Evolutionary conservation across 2,329 filamentous ascomycete species (phyloP).

Genomic region (Pseudofabraea citricarpa): DNA sequence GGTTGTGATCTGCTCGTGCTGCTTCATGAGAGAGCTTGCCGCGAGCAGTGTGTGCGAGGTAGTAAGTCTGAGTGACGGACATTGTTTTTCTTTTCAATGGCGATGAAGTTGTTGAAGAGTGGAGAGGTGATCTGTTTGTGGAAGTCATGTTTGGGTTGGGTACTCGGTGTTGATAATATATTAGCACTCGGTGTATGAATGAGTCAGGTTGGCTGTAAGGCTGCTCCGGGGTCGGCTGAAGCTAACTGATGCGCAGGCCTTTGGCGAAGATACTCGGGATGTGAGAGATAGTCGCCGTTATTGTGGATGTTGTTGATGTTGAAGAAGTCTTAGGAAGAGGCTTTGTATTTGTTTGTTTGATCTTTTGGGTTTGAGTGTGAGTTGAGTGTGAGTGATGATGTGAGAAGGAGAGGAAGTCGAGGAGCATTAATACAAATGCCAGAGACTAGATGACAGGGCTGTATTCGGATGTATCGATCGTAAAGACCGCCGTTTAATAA

Average conservation of each 20-base stretch:
- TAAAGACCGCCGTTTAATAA: too few relatives aligned
- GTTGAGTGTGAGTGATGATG: neutral
- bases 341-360: neutral
- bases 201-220: slow-evolving; percentile 16
- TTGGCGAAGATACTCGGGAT: neutral
- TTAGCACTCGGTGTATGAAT: slow-evolving; percentile 10
- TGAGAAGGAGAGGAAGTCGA: neutral
- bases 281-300: neutral
- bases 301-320: neutral
- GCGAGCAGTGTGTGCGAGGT: slow-evolving; percentile 92
- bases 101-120: slow-evolving; percentile 13
- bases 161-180: slow-evolving; percentile 9
- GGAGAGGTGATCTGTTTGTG: slow-evolving; percentile 16
- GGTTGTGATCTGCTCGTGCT: slow-evolving; percentile 85
- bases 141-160: slow-evolving; percentile 18
- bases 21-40: slow-evolving; percentile 94
- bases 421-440: too few relatives aligned
- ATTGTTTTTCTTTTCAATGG: slow-evolving; percentile 69
- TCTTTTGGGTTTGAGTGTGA: neutral
- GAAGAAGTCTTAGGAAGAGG: neutral
- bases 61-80: slow-evolving; percentile 98
- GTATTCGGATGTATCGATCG: too few relatives aligned
- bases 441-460: too few relatives aligned
- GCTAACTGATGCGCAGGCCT: neutral
- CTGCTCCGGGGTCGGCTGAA: neutral